Evolutionary conservation across 1,284 basidiomycete species (phyloP).

Genomic region (Polyporus tsugae): DNA sequence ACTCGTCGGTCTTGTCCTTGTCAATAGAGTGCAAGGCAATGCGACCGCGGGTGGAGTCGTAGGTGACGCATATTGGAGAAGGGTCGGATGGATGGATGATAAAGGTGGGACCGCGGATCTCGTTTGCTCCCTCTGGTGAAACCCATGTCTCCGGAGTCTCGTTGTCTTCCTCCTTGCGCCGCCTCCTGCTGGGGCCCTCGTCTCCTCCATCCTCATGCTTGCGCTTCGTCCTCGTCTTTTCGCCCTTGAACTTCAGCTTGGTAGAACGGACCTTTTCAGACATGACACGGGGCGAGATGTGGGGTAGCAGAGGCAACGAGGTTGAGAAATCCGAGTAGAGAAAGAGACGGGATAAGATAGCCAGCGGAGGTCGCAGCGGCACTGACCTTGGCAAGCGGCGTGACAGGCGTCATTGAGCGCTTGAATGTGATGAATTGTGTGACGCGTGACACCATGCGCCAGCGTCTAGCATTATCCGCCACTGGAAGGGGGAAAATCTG

Average conservation of each 20-base stretch:
- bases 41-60: slow-evolving; percentile 78
- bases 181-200: slow-evolving; percentile 55
- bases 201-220: slow-evolving; percentile 64
- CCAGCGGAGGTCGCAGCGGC: no score
- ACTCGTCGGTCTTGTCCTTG: slow-evolving; percentile 59
- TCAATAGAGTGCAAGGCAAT: slow-evolving; percentile 70
- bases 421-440: slow-evolving; percentile 2
- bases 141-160: slow-evolving; percentile 82
- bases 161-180: slow-evolving; percentile 59
- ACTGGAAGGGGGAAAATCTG: slow-evolving; percentile 36
- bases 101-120: slow-evolving; percentile 87
- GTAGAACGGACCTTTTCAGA: slow-evolving; percentile 65
- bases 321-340: not conserved
- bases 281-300: slow-evolving; percentile 41
- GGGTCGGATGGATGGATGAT: slow-evolving; percentile 82
- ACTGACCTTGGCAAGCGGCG: no score
- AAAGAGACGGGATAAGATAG: not conserved
- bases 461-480: slow-evolving; percentile 24
- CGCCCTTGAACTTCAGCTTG: slow-evolving; percentile 88
- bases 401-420: slow-evolving; percentile 25
- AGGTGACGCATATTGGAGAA: slow-evolving; percentile 76
- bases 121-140: slow-evolving; percentile 69
- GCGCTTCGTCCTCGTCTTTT: slow-evolving; percentile 83
- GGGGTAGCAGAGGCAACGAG: not conserved
- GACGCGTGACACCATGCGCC: slow-evolving; percentile 22